Evolutionary conservation across 306 rosid genomes (phyloP), one percentile per base, ranked within the genome.

Genomic region (Fragaria ananassa): DNA sequence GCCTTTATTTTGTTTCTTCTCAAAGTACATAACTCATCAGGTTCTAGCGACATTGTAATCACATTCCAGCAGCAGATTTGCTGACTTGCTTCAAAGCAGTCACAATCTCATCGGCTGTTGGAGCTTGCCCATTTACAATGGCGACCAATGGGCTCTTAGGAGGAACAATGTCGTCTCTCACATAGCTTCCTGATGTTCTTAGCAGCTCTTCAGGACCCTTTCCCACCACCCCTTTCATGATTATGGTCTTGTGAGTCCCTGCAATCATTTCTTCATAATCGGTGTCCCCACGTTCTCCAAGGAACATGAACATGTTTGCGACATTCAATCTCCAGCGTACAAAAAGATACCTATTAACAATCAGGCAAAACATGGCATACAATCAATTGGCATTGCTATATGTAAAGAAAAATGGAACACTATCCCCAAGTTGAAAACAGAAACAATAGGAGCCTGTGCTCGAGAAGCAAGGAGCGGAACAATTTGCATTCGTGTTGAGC

Each of bases 241-340:
- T 76, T 61, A 93, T 80, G 66, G 96, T 89, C 87, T 88, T 91
- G 80, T 93, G 97, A 29, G 92, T 87, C 85, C 98, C 98, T 4
- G 96, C 70, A 74, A 93, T 93, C 97, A 91, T 70, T 79, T 93
- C 98, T 68, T 93, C 98, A 53, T 81, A 83, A 83, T 91, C 97
- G 0, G 90, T 89, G 87, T 93, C 98, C 51, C 96, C 96, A 17
- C 85, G 85, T 84, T 91, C 93, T 54, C 98, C 98, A 3, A 91
- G 87, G 63, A 93, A 74, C 31, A 93, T 90, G 73, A 81, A 89
- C 96, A 93, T 91, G 85, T 89, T 93, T 29, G 93, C 88, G n/a
- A 93, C 89, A 39, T 86, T 90, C 72, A 91, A 64, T 78, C 93
- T 85, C 98, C 98, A 91, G 8, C 98, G 91, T 37, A 91, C 98